phyloP scores from a whole-genome alignment of 1,284 basidiomycete species.

The Chalciporus sp. region DNA sequence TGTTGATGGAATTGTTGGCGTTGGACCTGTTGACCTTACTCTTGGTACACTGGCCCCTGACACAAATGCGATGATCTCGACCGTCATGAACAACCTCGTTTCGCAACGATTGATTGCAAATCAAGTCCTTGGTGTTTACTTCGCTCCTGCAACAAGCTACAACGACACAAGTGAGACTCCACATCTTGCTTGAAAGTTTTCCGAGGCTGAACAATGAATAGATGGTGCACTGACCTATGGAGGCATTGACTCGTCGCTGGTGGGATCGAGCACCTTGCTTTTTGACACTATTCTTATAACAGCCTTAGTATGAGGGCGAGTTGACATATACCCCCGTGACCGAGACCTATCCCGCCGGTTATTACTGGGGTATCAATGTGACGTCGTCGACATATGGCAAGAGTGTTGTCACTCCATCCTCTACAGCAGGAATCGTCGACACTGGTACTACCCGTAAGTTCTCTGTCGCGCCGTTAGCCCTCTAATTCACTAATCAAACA shows the following conservation, averaged over 20 bases:
- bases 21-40: constrained; percentile 31
- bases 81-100: constrained; percentile 29
- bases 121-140: constrained; percentile 27
- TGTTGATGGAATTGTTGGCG: constrained; percentile 28
- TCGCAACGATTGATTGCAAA: constrained; percentile 18
- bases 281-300: not conserved
- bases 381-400: constrained; percentile 19
- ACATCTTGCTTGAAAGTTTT: not conserved
- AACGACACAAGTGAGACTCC: constrained; percentile 21
- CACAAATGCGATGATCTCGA: constrained; percentile 17
- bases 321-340: constrained; percentile 27
- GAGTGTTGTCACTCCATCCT: constrained; percentile 12
- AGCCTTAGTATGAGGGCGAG: constrained; percentile 18
- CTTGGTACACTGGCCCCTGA: constrained; percentile 9
- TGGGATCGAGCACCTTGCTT: constrained; percentile 7
- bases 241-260: constrained; percentile 22
- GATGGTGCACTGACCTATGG: constrained; percentile 33
- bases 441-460: constrained; percentile 24
- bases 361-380: constrained; percentile 31
- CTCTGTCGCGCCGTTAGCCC: not conserved
- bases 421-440: constrained; percentile 23
- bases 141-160: constrained; percentile 22
- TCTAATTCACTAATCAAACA: not conserved
- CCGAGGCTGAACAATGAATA: not conserved
- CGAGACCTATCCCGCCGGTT: constrained; percentile 14